A percentile compares a stretch with the other conserved stretches of the same genome.
Conservation (phyloP, 2,329 filamentous ascomycete genomes). For the Falciphora oryzae region DNA sequence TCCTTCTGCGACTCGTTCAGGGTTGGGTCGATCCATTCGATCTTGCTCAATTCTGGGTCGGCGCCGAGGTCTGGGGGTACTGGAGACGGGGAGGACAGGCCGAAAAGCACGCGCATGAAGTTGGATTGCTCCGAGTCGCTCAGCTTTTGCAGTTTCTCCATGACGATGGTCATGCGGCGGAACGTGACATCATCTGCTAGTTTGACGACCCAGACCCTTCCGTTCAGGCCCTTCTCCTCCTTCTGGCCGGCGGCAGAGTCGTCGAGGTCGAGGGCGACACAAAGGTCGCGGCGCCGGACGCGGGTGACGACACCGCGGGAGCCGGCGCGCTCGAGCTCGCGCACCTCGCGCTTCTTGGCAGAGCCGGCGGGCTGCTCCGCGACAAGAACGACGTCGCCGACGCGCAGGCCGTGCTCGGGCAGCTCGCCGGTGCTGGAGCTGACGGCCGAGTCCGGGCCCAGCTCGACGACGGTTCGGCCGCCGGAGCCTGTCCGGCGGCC, state of each 20-base stretch:
- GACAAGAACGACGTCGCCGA: constrained; percentile 73
- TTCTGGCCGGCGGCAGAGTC: constrained; percentile 36
- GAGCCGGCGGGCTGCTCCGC: constrained; percentile 68
- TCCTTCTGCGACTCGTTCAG: constrained; percentile 64
- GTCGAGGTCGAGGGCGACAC: constrained; percentile 63
- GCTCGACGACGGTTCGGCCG: constrained; percentile 83
- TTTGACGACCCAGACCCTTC: constrained; percentile 59
- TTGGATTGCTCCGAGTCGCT: constrained; percentile 49
- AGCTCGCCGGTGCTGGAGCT: constrained; percentile 39
- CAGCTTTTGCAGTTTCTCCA: constrained; percentile 56
- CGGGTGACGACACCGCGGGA: constrained; percentile 65
- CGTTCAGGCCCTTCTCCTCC: constrained; percentile 27
- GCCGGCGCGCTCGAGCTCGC: constrained; percentile 63
- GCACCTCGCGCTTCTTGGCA: constrained; percentile 67
- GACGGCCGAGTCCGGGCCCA: constrained; percentile 58
- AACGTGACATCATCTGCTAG: constrained; percentile 64
- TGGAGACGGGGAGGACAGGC: constrained; percentile 46
- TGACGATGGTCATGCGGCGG: constrained; percentile 57
- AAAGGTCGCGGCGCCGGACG: constrained; percentile 51
- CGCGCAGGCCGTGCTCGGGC: constrained; percentile 68
- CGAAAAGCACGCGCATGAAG: constrained; percentile 59
- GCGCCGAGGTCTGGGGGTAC: constrained; percentile 34
- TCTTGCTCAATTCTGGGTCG: constrained; percentile 36
- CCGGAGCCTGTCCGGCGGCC: constrained; percentile 84
- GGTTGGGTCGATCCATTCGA: constrained; percentile 56